Evolutionary conservation across 495 filamentous ascomycete genomes (phyloP).

Genomic region (Peziza echinospora): DNA sequence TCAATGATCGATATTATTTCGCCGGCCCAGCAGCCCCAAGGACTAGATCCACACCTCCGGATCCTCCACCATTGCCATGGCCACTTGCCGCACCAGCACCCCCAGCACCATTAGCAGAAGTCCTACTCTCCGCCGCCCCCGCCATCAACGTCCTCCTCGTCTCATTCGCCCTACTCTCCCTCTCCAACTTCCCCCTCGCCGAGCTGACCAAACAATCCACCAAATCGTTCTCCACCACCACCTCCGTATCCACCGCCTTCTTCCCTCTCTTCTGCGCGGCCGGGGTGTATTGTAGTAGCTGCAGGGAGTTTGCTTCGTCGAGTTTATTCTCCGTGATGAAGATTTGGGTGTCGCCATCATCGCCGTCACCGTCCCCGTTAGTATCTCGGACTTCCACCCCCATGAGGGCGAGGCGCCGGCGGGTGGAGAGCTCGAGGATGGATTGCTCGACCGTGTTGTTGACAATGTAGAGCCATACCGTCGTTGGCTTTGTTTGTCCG

Average conservation of each 20-base stretch:
- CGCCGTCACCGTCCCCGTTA: too few relatives aligned
- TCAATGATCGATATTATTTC: too few relatives aligned
- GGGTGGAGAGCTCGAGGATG: slow-evolving; percentile 68
- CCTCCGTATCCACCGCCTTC: slow-evolving; percentile 51
- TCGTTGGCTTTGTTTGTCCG: slow-evolving; percentile 67
- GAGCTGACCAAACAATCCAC: slow-evolving; percentile 75
- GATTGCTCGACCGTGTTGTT: slow-evolving; percentile 73
- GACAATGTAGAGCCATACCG: slow-evolving; percentile 86
- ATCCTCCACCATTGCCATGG: too few relatives aligned
- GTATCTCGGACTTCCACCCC: too few relatives aligned
- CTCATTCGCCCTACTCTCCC: neutral
- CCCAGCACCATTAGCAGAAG: too few relatives aligned
- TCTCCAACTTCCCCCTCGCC: slow-evolving; percentile 3
- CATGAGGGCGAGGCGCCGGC: slow-evolving; percentile 55
- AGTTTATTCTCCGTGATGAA: too few relatives aligned
- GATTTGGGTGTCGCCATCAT: too few relatives aligned
- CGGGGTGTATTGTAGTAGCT: slow-evolving; percentile 54
- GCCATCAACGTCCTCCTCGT: slow-evolving; percentile 11
- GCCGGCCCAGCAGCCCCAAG: too few relatives aligned
- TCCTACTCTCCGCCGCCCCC: slow-evolving; percentile 8
- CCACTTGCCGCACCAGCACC: too few relatives aligned
- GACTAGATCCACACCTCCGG: too few relatives aligned
- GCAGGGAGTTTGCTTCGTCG: slow-evolving; percentile 61
- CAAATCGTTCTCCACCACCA: slow-evolving; percentile 57
- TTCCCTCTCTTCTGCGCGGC: slow-evolving; percentile 46